These are phyloP conservation scores for Herpetomonas samuelpessoai DNA, from an alignment of 208 protist genomes.

Conservation along the genomic window DNA sequence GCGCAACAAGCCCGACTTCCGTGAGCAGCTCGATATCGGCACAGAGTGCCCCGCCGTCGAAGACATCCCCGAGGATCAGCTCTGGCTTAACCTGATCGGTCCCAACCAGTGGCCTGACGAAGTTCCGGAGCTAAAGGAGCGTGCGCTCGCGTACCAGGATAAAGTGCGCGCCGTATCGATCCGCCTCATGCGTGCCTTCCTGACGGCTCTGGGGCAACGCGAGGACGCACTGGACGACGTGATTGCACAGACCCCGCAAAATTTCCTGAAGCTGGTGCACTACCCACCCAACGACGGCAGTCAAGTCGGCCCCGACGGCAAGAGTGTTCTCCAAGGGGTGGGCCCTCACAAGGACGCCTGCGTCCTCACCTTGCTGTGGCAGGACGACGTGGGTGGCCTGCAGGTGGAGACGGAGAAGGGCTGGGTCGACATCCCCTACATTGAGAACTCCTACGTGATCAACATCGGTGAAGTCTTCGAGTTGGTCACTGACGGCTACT, in stretches of 20 bases:
- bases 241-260: not conserved
- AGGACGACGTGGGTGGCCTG: conserved; percentile 11
- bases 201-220: conserved; percentile 5
- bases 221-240: conserved; percentile 3
- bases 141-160: conserved; percentile 2
- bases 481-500: conserved; percentile 12
- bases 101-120: conserved; percentile 13
- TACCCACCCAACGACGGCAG: conserved; percentile 12
- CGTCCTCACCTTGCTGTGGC: conserved; percentile 13
- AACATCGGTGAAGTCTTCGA: conserved; percentile 15
- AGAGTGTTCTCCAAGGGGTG: not conserved
- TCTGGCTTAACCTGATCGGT: conserved; percentile 11
- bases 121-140: conserved; percentile 6
- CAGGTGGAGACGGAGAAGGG: conserved; percentile 16
- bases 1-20: conserved; percentile 19
- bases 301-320: not conserved
- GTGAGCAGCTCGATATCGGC: conserved; percentile 16
- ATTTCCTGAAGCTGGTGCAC: conserved; percentile 16
- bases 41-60: not conserved
- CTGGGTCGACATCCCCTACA: conserved; percentile 11
- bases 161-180: conserved; percentile 1
- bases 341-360: conserved; percentile 7
- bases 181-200: conserved; percentile 5
- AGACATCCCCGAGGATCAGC: not conserved
- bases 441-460: conserved; percentile 9